Evolutionary conservation across 1,284 basidiomycete species (phyloP).

Genomic region (Cutaneotrichosporon cavernicola): DNA sequence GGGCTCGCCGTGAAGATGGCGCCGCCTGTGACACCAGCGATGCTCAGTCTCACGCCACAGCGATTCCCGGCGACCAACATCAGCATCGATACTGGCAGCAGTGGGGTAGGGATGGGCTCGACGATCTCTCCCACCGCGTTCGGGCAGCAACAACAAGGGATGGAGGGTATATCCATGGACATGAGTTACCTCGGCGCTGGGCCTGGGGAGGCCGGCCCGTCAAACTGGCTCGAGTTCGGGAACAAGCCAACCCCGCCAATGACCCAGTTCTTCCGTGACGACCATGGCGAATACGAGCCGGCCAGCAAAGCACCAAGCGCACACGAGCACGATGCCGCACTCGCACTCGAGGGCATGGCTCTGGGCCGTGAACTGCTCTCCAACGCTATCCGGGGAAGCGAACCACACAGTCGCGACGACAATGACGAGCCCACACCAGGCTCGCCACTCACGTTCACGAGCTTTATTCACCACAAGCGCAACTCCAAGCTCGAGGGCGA

Average conservation of each 20-base stretch:
- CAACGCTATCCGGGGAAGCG: background rate
- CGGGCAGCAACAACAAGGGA: background rate
- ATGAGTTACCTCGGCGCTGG: conserved; percentile 1
- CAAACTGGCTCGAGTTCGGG: conserved; percentile 3
- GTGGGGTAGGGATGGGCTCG: background rate
- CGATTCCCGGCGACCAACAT: background rate
- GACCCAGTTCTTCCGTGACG: background rate
- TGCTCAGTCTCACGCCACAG: background rate
- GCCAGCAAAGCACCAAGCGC: conserved; percentile 25
- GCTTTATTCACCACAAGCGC: conserved; percentile 24
- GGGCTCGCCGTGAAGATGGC: background rate
- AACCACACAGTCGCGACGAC: conserved; percentile 4
- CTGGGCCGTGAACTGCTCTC: conserved; percentile 23
- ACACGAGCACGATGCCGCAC: conserved; percentile 27
- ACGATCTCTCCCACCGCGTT: conserved; percentile 2
- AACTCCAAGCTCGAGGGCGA: conserved; percentile 10
- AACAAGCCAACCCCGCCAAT: conserved; percentile 6
- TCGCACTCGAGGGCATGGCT: conserved; percentile 29
- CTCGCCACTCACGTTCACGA: conserved; percentile 23
- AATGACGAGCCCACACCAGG: conserved; percentile 23
- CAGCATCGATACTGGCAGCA: conserved; percentile 1
- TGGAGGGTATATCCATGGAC: conserved; percentile 3
- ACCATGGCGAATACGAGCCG: conserved; percentile 11
- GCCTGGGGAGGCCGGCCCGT: background rate
- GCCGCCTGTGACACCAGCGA: background rate